Evolutionary conservation across 2,329 filamentous ascomycete genomes (phyloP).

Genomic region (Fusarium oligoseptatum): DNA sequence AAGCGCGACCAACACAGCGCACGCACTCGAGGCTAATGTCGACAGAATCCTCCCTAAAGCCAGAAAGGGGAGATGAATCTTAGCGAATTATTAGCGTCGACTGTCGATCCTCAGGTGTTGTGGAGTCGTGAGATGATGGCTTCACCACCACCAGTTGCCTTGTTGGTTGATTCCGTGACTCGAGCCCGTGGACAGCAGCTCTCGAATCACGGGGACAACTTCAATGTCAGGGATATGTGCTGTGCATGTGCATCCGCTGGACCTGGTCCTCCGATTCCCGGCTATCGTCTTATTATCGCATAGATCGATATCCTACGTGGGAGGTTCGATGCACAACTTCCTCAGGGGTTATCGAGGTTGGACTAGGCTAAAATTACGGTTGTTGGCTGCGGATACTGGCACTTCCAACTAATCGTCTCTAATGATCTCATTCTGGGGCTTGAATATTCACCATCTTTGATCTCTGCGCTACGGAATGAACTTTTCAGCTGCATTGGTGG

Average conservation of each 20-base stretch:
- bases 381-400: neutral
- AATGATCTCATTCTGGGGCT: constrained; percentile 15
- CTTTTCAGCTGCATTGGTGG: neutral
- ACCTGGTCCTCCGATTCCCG: neutral
- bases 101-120: neutral
- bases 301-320: neutral
- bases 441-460: neutral
- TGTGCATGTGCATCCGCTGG: neutral
- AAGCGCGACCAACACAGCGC: neutral
- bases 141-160: neutral
- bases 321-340: neutral
- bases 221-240: neutral
- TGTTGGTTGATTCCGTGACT: neutral
- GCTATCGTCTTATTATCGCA: neutral
- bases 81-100: neutral
- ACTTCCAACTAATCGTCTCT: neutral
- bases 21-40: neutral
- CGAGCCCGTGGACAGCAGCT: neutral
- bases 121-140: neutral
- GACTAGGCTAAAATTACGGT: constrained; percentile 2
- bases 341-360: neutral
- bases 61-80: constrained; percentile 11
- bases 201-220: neutral
- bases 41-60: neutral
- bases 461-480: neutral